phyloP scores from a whole-genome alignment of 2,329 filamentous ascomycete genomes.

The Paecilomyces sp. region DNA sequence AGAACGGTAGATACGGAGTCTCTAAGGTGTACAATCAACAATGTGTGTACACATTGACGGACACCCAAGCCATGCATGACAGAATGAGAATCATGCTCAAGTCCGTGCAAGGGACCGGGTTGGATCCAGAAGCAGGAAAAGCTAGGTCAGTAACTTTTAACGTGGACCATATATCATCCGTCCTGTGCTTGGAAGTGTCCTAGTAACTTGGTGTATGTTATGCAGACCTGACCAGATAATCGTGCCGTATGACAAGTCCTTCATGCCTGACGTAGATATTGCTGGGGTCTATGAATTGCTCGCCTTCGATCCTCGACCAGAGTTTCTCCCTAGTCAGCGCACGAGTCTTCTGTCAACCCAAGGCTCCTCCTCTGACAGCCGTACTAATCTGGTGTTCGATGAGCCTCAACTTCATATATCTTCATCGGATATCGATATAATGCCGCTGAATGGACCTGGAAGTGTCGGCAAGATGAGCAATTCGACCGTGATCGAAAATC shows the following conservation, averaged over 20 bases:
- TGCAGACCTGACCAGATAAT: constrained; percentile 67
- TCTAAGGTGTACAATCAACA: constrained; percentile 82
- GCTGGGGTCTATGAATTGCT: constrained; percentile 52
- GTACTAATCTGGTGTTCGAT: constrained; percentile 17
- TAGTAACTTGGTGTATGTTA: not conserved
- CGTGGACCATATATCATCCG: too few relatives aligned
- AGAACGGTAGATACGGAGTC: constrained; percentile 57
- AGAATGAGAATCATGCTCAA: constrained; percentile 64
- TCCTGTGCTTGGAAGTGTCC: not conserved
- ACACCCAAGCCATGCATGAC: constrained; percentile 67
- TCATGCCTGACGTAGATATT: constrained; percentile 60
- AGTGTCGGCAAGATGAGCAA: constrained; percentile 35
- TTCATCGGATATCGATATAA: constrained; percentile 39
- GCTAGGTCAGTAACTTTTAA: constrained; percentile 52
- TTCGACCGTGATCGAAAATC: constrained; percentile 24
- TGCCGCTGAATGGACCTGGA: constrained; percentile 30
- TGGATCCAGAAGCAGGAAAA: constrained; percentile 66
- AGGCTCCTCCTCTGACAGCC: constrained; percentile 25
- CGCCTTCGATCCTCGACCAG: constrained; percentile 31
- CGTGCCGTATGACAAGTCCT: constrained; percentile 74
- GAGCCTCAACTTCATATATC: constrained; percentile 41
- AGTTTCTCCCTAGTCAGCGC: constrained; percentile 23
- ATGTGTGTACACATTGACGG: constrained; percentile 74
- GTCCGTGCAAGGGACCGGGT: constrained; percentile 48
- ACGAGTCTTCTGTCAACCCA: constrained; percentile 24